These are phyloP conservation scores for Tinospora cordifolia DNA, from an alignment of 164 flowering plant genomes.

Conservation along the genomic window DNA sequence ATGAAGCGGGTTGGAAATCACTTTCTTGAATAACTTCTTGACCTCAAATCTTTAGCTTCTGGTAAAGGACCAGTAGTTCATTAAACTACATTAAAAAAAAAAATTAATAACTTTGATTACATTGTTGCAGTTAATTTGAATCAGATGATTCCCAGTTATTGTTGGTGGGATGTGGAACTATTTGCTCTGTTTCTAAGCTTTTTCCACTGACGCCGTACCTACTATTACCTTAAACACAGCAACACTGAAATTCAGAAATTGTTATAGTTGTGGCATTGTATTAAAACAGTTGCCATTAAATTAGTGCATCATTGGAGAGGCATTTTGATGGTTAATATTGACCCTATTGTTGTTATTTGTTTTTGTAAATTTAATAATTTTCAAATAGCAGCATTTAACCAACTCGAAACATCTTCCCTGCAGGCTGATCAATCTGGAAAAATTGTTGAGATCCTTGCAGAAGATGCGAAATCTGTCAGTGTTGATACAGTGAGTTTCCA, in stretches of 20 bases:
- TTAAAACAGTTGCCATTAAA: neutral
- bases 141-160: neutral
- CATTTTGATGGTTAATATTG: neutral
- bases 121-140: neutral
- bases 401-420: neutral
- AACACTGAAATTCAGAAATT: too few relatives aligned
- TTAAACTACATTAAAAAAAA: too few relatives aligned
- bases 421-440: constrained; percentile 59
- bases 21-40: too few relatives aligned
- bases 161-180: neutral
- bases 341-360: neutral
- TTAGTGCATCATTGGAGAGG: neutral
- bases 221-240: neutral
- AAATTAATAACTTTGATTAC: too few relatives aligned
- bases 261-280: too few relatives aligned
- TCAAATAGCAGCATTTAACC: neutral
- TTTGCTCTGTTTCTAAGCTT: neutral
- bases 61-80: too few relatives aligned
- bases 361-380: neutral
- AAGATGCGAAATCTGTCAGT: constrained; percentile 52
- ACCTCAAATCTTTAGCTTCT: too few relatives aligned
- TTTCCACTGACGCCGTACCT: neutral
- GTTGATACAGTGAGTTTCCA: constrained; percentile 39
- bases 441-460: constrained; percentile 40
- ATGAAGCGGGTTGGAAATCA: too few relatives aligned